Evolutionary conservation across 495 filamentous ascomycete genomes (phyloP).

Genomic region (Hypoxylon intermedium): DNA sequence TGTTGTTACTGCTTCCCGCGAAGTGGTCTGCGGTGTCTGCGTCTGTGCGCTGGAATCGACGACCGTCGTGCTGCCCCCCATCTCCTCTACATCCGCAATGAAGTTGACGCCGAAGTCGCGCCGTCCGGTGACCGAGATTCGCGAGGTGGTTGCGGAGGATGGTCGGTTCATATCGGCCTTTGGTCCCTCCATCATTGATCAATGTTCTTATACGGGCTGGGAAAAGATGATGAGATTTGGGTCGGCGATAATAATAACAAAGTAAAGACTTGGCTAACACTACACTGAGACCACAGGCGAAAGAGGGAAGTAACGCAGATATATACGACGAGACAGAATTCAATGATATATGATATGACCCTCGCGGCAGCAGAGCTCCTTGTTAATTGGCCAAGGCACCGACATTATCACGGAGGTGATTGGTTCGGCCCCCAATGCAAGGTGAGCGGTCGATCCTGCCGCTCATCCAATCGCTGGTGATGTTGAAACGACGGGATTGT

Average conservation of each 20-base stretch:
- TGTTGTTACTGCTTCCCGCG: neutral
- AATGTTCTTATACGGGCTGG: no score
- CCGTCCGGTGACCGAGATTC: slow-evolving; percentile 28
- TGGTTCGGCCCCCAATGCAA: neutral
- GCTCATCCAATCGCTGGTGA: slow-evolving; percentile 14
- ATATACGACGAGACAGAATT: slow-evolving; percentile 1
- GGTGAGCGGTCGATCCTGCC: neutral
- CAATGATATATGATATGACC: neutral
- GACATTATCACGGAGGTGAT: slow-evolving; percentile 27
- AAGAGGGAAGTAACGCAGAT: neutral
- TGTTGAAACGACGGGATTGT: slow-evolving; percentile 6
- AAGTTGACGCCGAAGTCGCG: slow-evolving; percentile 35
- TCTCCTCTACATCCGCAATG: slow-evolving; percentile 21
- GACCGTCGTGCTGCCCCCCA: neutral
- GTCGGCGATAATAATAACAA: no score
- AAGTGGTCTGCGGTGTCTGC: neutral
- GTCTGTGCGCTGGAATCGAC: neutral
- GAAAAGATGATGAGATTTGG: no score
- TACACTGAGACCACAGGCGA: neutral
- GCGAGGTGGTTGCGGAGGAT: slow-evolving; percentile 29
- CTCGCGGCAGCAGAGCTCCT: slow-evolving; percentile 2
- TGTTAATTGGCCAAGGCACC: slow-evolving; percentile 28
- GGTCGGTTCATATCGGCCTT: slow-evolving; percentile 26
- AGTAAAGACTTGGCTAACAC: no score
- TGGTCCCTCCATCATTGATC: no score